A percentile compares a stretch with the other conserved stretches of the same genome.
These are phyloP conservation scores for Ogataea sp. DNA, from an alignment of 805 yeast species.

Conservation along the genomic window DNA sequence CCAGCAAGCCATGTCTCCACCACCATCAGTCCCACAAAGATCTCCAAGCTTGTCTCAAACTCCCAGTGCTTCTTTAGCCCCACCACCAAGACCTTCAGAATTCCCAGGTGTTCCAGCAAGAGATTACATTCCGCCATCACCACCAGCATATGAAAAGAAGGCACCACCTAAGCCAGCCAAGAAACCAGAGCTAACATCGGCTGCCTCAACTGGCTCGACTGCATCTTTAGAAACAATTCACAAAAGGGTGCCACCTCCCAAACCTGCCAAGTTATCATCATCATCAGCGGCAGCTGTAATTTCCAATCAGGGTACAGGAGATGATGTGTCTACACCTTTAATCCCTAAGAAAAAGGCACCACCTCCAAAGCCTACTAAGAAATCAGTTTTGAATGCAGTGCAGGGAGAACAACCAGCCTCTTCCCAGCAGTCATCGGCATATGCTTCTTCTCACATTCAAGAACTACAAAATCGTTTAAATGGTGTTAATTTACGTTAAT, in stretches of 20 bases:
- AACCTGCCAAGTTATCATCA: slow-evolving; percentile 1
- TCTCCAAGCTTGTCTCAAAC: not conserved
- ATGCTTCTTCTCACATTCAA: slow-evolving; percentile 20
- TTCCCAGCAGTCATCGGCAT: too few species aligned
- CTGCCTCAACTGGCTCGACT: not conserved
- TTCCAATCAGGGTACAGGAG: not conserved
- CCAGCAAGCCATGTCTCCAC: not conserved
- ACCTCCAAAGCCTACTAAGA: slow-evolving; percentile 12
- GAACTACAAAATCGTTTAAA: slow-evolving; percentile 22
- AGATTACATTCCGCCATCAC: not conserved
- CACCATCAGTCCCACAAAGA: not conserved
- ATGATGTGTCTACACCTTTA: not conserved
- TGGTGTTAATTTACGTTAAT: slow-evolving; percentile 12
- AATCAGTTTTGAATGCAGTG: slow-evolving; percentile 7
- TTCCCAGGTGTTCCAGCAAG: not conserved
- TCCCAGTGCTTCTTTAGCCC: too few species aligned
- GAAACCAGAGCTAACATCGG: too few species aligned
- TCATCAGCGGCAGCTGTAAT: not conserved
- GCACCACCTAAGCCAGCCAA: slow-evolving; percentile 12
- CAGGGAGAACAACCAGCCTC: too few species aligned
- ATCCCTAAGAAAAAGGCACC: slow-evolving; percentile 7
- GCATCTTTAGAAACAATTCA: not conserved
- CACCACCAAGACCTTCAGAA: too few species aligned
- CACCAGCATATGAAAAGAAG: slow-evolving; percentile 3
- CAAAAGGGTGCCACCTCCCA: not conserved